Base-by-base conservation (phyloP, 2,329 filamentous ascomycete genomes). In the Alternaria consortialis region DNA sequence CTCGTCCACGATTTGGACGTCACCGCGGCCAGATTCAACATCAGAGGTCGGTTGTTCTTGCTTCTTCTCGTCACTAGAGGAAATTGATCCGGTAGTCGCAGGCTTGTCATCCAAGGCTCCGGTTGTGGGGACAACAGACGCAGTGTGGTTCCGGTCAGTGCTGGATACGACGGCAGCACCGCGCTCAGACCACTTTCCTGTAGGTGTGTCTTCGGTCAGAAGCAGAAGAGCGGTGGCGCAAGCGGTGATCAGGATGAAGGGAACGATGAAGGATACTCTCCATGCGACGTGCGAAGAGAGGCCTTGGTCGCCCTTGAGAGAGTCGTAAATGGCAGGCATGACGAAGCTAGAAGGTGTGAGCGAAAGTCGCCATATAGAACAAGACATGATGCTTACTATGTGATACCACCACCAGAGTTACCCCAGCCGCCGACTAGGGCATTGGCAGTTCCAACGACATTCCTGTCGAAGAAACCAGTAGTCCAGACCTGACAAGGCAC, bases 401-500 rank as follows among this genome's bases (percentile, higher is more conserved):
- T 97, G 67, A 97, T 91, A 57, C 94, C 94, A 65, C 93, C 94
- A 60, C 94, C 93, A 27, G 92, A 87, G 70, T 97, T 97, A 53
- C 93, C 94, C 82, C 91, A 90, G 13, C 94, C 94, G 42, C 89
- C 94, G 1, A 93, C 90, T 17, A 97, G 80, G 3, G 92, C 91
- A 74, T 97, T 97, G 63, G 93, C 92, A 6, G 92, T 94, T 48
- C 94, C 94, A 17, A 97, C 91, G 27, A 97, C 85, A 71, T 94
- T 95, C 82, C 94, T 95, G 81, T 97, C 93, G 77, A 93, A 97
- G 83, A 97, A 97, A 0, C 90, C 92, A 0, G 93, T 97, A 9
- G 90, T 92, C 92, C 93, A 97, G 7, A 97, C 94, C 76, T 96
- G 93, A 77, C 93, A 97, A 12, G 91, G 91, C 0, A 94, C 91